phyloP scores from a whole-genome alignment of 352 stramenopile species.

The Phytophthora pluvialis region DNA sequence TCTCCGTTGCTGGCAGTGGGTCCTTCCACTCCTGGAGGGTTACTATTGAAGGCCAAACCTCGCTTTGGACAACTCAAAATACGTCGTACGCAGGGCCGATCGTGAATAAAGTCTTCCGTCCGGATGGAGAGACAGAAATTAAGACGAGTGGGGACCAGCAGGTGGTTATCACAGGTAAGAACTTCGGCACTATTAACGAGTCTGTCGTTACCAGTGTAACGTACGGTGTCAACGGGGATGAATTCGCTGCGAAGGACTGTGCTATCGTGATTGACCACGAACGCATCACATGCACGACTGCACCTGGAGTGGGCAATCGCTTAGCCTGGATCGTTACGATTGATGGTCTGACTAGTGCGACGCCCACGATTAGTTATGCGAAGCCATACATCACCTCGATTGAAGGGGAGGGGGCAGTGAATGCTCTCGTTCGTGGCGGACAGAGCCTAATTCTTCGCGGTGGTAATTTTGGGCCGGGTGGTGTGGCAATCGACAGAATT shows the following conservation, averaged over 20 bases:
- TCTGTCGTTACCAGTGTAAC: slow-evolving; percentile 50
- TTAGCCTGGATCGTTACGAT: slow-evolving; percentile 67
- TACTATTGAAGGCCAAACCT: slow-evolving; percentile 46
- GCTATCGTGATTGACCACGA: slow-evolving; percentile 59
- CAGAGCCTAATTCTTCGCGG: slow-evolving; percentile 52
- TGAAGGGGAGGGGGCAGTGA: slow-evolving; percentile 36
- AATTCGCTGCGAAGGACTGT: slow-evolving; percentile 48
- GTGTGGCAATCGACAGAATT: slow-evolving; percentile 51
- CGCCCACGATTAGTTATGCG: slow-evolving; percentile 66
- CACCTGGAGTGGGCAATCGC: slow-evolving; percentile 53
- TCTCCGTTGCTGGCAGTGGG: slow-evolving; percentile 53
- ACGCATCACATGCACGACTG: slow-evolving; percentile 54
- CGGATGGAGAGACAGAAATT: slow-evolving; percentile 51
- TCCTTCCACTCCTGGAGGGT: slow-evolving; percentile 54
- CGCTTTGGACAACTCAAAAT: slow-evolving; percentile 38
- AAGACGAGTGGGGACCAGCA: slow-evolving; percentile 56
- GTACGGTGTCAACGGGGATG: slow-evolving; percentile 55
- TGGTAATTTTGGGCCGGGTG: slow-evolving; percentile 64
- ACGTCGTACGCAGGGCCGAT: slow-evolving; percentile 66
- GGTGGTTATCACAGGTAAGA: slow-evolving; percentile 65
- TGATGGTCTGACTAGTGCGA: slow-evolving; percentile 52
- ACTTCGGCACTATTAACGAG: slow-evolving; percentile 49
- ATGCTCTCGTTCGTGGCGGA: slow-evolving; percentile 44
- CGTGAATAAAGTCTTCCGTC: slow-evolving; percentile 59
- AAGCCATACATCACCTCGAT: slow-evolving; percentile 54